Conservation (phyloP, 1,284 basidiomycete genomes). For the Sporisorium graminicola region DNA sequence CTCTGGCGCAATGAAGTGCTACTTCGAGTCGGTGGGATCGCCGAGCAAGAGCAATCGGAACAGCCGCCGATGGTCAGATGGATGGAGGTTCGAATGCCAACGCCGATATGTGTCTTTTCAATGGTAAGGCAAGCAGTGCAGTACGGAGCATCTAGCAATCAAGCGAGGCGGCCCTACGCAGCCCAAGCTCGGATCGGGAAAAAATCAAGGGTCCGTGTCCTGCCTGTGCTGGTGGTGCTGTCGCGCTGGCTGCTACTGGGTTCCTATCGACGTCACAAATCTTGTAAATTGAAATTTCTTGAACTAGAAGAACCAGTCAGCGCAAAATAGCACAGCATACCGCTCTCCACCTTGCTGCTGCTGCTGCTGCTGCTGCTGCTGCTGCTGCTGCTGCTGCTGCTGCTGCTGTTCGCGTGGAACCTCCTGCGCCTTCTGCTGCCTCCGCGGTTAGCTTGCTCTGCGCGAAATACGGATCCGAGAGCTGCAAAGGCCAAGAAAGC, state of each 20-base stretch:
- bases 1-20: neutral
- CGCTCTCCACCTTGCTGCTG: conserved; percentile 18
- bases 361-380: neutral
- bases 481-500: neutral
- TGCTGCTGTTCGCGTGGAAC: neutral
- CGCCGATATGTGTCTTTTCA: neutral
- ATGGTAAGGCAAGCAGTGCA: neutral
- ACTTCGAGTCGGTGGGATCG: neutral
- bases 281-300: conserved; percentile 5
- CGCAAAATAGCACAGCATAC: conserved; percentile 6
- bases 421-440: neutral
- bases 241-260: conserved; percentile 1
- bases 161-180: neutral
- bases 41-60: neutral
- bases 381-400: neutral
- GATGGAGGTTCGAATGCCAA: neutral
- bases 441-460: neutral
- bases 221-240: neutral
- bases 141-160: neutral
- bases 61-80: neutral
- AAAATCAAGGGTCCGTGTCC: conserved; percentile 21
- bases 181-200: neutral
- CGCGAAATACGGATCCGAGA: conserved; percentile 13
- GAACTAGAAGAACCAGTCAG: neutral
- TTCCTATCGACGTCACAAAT: conserved; percentile 6